These are phyloP conservation scores for Dacryopinax primogenitus DNA, from an alignment of 768 basidiomycete genomes.

Conservation along the genomic window DNA sequence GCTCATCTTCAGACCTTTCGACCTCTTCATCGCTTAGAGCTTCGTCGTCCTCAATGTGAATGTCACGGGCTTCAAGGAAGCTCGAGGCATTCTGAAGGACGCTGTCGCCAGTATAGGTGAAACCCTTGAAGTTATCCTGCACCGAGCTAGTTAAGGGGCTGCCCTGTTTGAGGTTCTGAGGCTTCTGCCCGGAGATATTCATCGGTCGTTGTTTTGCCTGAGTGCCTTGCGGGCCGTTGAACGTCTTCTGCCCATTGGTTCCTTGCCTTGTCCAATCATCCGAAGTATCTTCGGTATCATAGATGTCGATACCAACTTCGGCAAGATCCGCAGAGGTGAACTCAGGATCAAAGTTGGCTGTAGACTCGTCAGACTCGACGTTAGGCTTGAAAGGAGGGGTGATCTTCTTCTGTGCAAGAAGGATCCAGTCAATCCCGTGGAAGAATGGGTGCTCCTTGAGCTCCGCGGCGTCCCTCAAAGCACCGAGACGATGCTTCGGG, in stretches of 20 bases:
- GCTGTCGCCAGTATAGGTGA: conserved; percentile 41
- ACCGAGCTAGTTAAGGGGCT: conserved; percentile 79
- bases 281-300: conserved; percentile 32
- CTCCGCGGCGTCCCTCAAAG: conserved; percentile 78
- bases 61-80: conserved; percentile 19
- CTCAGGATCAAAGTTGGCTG: conserved; percentile 96
- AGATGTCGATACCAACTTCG: conserved; percentile 42
- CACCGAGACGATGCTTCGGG: conserved; percentile 92
- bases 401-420: conserved; percentile 72
- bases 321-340: conserved; percentile 88
- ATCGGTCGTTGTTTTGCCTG: conserved; percentile 29
- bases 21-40: conserved; percentile 22
- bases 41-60: conserved; percentile 31
- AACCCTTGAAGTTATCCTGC: conserved; percentile 93
- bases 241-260: conserved; percentile 39
- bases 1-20: conserved; percentile 64
- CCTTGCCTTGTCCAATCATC: conserved; percentile 36
- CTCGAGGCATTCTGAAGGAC: conserved; percentile 17
- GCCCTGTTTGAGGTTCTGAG: conserved; percentile 38
- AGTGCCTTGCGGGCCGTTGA: conserved; percentile 66
- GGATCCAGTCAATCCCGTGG: conserved; percentile 78
- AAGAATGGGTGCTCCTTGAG: conserved; percentile 96
- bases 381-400: conserved; percentile 96
- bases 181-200: conserved; percentile 42
- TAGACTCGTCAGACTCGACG: conserved; percentile 95